Evolutionary conservation across 768 basidiomycete species (phyloP).

Genomic region (Boletellus emodensis): DNA sequence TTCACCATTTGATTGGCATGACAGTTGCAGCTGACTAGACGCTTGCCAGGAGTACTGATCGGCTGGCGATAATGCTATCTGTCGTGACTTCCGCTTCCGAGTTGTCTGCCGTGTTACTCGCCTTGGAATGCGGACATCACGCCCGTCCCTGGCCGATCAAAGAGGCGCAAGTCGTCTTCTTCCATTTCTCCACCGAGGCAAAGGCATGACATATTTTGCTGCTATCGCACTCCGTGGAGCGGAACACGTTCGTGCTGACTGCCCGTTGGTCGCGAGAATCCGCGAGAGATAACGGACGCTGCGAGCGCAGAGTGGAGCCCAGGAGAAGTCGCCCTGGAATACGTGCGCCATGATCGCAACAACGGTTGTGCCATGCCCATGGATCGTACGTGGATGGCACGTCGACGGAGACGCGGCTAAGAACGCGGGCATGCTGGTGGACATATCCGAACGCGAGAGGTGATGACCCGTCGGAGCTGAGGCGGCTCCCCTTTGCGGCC

Average conservation of each 20-base stretch:
- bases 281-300: neutral
- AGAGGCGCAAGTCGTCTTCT: no score
- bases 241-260: neutral
- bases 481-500: no score
- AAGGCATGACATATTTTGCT: neutral
- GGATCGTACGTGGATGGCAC: neutral
- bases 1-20: slow-evolving; percentile 9
- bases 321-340: neutral
- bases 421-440: neutral
- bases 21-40: neutral
- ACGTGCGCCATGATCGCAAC: neutral
- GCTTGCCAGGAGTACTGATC: neutral
- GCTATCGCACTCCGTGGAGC: neutral
- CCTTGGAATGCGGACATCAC: neutral
- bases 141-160: no score
- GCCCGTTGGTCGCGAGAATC: neutral
- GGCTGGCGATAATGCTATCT: neutral
- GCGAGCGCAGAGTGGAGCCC: no score
- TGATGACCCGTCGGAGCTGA: no score
- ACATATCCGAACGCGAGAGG: no score
- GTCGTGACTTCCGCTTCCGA: no score
- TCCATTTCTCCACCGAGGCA: no score
- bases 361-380: no score
- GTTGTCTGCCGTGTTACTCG: no score
- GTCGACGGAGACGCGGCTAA: neutral